phyloP scores from a whole-genome alignment of 768 basidiomycete species.

The Tylopilus plumbeoviolaceoides region DNA sequence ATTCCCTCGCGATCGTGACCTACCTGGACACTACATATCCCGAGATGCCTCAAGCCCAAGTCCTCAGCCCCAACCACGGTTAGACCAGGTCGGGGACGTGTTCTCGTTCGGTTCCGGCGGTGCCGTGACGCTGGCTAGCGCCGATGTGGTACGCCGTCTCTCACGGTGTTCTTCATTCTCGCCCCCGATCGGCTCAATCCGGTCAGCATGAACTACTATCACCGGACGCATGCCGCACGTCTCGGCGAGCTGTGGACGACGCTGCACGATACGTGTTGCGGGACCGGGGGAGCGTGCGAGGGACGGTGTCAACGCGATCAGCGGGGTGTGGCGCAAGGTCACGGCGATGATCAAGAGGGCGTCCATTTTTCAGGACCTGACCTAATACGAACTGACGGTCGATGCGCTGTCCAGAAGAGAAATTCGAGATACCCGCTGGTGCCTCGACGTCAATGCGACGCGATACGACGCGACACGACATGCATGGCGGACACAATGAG shows the following conservation, averaged over 20 bases:
- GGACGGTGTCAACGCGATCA: constrained; percentile 6
- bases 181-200: constrained; percentile 28
- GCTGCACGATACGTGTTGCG: constrained; percentile 16
- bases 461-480: too few relatives aligned
- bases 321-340: constrained; percentile 28
- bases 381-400: too few relatives aligned
- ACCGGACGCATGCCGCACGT: constrained; percentile 29
- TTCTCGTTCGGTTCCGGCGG: constrained; percentile 10
- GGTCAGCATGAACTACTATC: constrained; percentile 37
- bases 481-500: too few relatives aligned
- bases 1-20: constrained; percentile 44
- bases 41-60: constrained; percentile 33
- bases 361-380: too few relatives aligned
- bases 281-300: constrained; percentile 23
- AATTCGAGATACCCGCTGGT: too few relatives aligned
- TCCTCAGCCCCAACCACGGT: too few relatives aligned
- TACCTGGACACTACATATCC: constrained; percentile 42
- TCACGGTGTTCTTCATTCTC: constrained; percentile 24
- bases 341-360: too few relatives aligned
- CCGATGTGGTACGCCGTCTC: constrained; percentile 3
- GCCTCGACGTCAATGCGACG: too few relatives aligned
- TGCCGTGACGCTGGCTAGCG: background rate
- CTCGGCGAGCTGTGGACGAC: constrained; percentile 39
- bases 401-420: too few relatives aligned
- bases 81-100: constrained; percentile 24